Evolutionary conservation across 164 flowering plant genomes (phyloP), one percentile per base, ranked within the genome.

Genomic region (Aristolochia contorta): DNA sequence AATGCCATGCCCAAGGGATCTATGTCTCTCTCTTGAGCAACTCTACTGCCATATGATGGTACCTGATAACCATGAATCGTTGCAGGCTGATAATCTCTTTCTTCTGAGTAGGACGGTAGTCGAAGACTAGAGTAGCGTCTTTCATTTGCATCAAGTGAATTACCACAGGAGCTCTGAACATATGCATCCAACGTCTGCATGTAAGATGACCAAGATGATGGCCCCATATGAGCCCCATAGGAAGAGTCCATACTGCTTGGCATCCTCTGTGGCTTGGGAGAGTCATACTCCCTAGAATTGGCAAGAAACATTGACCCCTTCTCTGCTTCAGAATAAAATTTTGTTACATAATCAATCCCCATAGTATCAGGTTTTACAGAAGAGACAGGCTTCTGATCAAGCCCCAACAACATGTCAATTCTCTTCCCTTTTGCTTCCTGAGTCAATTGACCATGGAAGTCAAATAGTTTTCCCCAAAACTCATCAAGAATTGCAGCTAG

Each of bases 391-490:
- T 80, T 86, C 32, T 60, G 32, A 63, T 82, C 87, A 1, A 71
- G 43, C 41, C 82, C 91, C 45, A 84, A 71, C 63, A 93, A 56
- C 18, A 64, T 27, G 72, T 86, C 86, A 49, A 88, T 55, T 63
- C 74, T 79, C 74, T 75, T 88, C 13, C 75, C 65, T 71, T 76
- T 88, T 16, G 93, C 97, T 64, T 89, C 96, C 68, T 67, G 70
- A 58, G 87, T 86, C 19, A 72, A 56, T 54, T 78, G 84, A 16
- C 99, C 99, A 74, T 94, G 97, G 65, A 73, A 81, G 74, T 94
- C 93, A 73, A 79, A 93, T 61, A 93, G 62, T 71, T 90, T 87
- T 16, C 89, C 95, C 99, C 99, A 93, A 73, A 91, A 94, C 52
- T 89, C 97, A 71, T 94, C 93, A 62, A 94, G 96, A 67, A 78